Evolutionary conservation across 352 stramenopile genomes (phyloP).

Genomic region (Phytophthora multivora): DNA sequence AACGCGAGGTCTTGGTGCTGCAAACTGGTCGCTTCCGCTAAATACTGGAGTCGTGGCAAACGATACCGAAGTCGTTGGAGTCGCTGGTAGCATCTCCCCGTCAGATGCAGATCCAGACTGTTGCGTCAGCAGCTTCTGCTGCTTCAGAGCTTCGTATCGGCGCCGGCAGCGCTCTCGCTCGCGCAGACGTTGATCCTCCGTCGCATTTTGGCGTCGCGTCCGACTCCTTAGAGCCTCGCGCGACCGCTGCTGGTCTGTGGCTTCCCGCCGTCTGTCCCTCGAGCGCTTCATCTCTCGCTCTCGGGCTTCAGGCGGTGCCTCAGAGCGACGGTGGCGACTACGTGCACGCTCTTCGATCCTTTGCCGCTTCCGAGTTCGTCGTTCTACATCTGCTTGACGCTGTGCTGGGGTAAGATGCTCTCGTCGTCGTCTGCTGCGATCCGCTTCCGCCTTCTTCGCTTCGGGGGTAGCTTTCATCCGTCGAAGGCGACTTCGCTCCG

Average conservation of each 20-base stretch:
- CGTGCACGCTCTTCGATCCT: slow-evolving; percentile 51
- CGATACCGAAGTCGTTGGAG: slow-evolving; percentile 6
- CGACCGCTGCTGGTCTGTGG: slow-evolving; percentile 65
- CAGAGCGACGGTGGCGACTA: slow-evolving; percentile 51
- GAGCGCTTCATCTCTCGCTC: slow-evolving; percentile 65
- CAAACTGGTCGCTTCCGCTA: slow-evolving; percentile 11
- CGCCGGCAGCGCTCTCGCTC: slow-evolving; percentile 72
- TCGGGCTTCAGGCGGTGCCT: slow-evolving; percentile 46
- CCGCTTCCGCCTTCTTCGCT: slow-evolving; percentile 50
- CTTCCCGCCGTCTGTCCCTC: slow-evolving; percentile 61
- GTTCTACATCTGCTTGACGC: slow-evolving; percentile 67
- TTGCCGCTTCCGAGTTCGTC: slow-evolving; percentile 63
- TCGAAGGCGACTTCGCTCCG: slow-evolving; percentile 62
- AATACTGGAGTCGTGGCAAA: slow-evolving; percentile 7
- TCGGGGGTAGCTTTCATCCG: slow-evolving; percentile 53
- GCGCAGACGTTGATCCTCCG: slow-evolving; percentile 59
- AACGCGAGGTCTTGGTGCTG: slow-evolving; percentile 10
- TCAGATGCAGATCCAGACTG: slow-evolving; percentile 7
- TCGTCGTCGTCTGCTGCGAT: slow-evolving; percentile 62
- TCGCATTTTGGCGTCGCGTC: slow-evolving; percentile 57
- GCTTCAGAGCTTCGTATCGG: slow-evolving; percentile 71
- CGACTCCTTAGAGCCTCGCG: slow-evolving; percentile 68
- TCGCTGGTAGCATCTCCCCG: neutral
- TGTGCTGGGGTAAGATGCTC: slow-evolving; percentile 68
- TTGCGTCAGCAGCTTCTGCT: slow-evolving; percentile 25